A percentile compares a stretch with the other conserved stretches of the same genome.
Evolutionary conservation across 371 early-diverging fungal species (phyloP).

Genomic region (Massospora cicadina): DNA sequence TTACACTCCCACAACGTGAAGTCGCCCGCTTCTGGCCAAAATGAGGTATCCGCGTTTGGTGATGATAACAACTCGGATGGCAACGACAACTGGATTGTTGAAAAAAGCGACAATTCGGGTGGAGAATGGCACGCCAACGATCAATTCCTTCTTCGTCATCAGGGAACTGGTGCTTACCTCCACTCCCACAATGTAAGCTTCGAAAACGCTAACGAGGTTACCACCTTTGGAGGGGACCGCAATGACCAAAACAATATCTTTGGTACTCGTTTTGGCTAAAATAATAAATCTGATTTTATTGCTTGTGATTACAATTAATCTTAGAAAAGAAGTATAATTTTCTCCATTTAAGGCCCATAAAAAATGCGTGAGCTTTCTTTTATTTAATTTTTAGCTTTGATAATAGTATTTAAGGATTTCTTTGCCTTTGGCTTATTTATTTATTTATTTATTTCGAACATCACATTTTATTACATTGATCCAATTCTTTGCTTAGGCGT

Average conservation of each 20-base stretch:
- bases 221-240: conserved; percentile 7
- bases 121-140: conserved; percentile 12
- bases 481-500: too few relatives aligned
- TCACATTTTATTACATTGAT: too few relatives aligned
- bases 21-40: conserved; percentile 10
- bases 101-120: conserved; percentile 7
- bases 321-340: too few relatives aligned
- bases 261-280: conserved; percentile 12
- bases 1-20: conserved; percentile 6
- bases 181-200: conserved; percentile 9
- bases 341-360: too few relatives aligned
- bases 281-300: too few relatives aligned
- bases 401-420: too few relatives aligned
- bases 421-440: too few relatives aligned
- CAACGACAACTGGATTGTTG: conserved; percentile 11
- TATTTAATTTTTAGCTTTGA: too few relatives aligned
- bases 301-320: too few relatives aligned
- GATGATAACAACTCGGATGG: conserved; percentile 8
- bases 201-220: conserved; percentile 6
- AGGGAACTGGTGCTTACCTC: conserved; percentile 11
- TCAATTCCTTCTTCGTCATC: conserved; percentile 4
- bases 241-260: conserved; percentile 9
- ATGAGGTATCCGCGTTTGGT: conserved; percentile 8
- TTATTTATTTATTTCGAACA: too few relatives aligned
- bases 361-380: too few relatives aligned